Evolutionary conservation across 1,284 basidiomycete genomes (phyloP).

Genomic region (Grifola frondosa): DNA sequence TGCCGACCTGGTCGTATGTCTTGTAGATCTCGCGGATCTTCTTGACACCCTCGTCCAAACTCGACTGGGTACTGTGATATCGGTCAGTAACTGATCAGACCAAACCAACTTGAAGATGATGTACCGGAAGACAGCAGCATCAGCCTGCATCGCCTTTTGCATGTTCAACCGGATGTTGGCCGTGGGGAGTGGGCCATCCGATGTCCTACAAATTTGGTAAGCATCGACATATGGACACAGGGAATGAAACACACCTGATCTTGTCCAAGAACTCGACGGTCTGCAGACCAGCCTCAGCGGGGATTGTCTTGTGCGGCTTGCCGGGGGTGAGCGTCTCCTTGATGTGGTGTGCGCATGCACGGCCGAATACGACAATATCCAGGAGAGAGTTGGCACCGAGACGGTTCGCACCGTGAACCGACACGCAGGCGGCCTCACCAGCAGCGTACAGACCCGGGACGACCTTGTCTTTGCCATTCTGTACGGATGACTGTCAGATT

Average conservation of each 20-base stretch:
- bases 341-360: constrained; percentile 98
- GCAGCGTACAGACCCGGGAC: constrained; percentile 98
- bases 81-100: constrained; percentile 1
- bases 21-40: constrained; percentile 88
- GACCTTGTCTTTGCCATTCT: constrained; percentile 88
- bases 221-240: neutral
- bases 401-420: constrained; percentile 99
- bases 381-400: constrained; percentile 98
- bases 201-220: constrained; percentile 45
- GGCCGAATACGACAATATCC: constrained; percentile 99
- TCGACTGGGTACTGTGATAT: constrained; percentile 74
- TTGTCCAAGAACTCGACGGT: constrained; percentile 91
- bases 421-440: constrained; percentile 98
- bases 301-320: constrained; percentile 88
- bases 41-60: constrained; percentile 89
- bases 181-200: constrained; percentile 83
- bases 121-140: constrained; percentile 87
- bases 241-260: constrained; percentile 53
- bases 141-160: constrained; percentile 99
- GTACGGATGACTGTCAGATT: constrained; percentile 4
- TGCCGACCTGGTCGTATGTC: constrained; percentile 87
- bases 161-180: constrained; percentile 91
- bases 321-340: constrained; percentile 88
- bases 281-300: constrained; percentile 85
- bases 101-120: constrained; percentile 14